A percentile compares a stretch with the other conserved stretches of the same genome.
Evolutionary conservation across 108 stramenopile genomes (phyloP).

Genomic region (Cyclostephanos invisitatus): DNA sequence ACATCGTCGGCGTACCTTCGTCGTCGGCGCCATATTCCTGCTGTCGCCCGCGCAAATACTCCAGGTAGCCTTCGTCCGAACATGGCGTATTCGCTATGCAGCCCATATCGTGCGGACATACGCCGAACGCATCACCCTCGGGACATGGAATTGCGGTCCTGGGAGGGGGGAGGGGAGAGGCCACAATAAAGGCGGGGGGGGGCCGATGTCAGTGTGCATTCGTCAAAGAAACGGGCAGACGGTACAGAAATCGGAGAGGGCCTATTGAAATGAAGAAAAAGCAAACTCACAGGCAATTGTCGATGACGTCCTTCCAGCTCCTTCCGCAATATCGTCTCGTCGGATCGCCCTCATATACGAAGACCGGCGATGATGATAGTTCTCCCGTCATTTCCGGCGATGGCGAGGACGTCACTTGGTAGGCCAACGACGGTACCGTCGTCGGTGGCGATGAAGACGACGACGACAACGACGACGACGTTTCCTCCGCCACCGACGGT

Average conservation of each 20-base stretch:
- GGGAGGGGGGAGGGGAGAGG: not conserved
- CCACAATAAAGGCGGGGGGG: not conserved
- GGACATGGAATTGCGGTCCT: constrained; percentile 11
- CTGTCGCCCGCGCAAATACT: not conserved
- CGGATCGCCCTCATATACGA: constrained; percentile 8
- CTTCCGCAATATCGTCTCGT: constrained; percentile 26
- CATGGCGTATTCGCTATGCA: constrained; percentile 7
- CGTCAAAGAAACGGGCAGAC: too few species aligned
- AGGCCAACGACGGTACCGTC: too few species aligned
- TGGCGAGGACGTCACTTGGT: too few species aligned
- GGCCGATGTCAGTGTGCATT: too few species aligned
- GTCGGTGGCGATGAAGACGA: too few species aligned
- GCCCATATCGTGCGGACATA: constrained; percentile 1
- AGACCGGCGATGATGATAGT: not conserved
- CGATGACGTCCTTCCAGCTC: constrained; percentile 31
- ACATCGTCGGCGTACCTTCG: too few species aligned
- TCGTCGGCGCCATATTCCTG: too few species aligned
- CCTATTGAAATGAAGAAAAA: too few species aligned
- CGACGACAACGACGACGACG: too few species aligned
- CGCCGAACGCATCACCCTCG: not conserved
- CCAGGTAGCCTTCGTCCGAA: not conserved
- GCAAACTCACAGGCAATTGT: constrained; percentile 24
- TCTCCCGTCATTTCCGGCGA: too few species aligned
- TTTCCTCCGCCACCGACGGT: too few species aligned
- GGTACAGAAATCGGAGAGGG: too few species aligned